These are phyloP conservation scores for Curvularia sp. DNA, from an alignment of 2,329 filamentous ascomycete species.

Conservation along the genomic window DNA sequence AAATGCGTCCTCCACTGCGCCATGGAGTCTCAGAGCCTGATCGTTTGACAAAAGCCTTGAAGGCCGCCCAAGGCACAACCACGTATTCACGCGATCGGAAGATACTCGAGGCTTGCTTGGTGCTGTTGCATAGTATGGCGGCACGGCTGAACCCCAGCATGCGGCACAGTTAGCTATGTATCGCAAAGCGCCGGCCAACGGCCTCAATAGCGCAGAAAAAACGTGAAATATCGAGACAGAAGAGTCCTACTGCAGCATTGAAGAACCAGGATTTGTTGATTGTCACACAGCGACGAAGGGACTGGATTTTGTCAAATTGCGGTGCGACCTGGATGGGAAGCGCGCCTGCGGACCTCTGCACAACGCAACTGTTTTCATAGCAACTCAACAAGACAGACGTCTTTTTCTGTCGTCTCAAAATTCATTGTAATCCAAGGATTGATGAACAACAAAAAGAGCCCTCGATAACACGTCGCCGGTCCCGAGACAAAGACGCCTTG, in stretches of 20 bases:
- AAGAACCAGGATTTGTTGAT: background rate
- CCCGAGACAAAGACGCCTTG: conserved; percentile 5
- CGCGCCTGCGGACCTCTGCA: background rate
- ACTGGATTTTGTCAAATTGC: background rate
- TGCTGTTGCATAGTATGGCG: background rate
- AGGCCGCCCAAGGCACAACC: conserved; percentile 4
- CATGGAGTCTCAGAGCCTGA: background rate
- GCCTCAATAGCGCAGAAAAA: conserved; percentile 1
- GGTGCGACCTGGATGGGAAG: background rate
- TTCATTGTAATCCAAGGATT: background rate
- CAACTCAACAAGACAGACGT: background rate
- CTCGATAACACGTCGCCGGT: background rate
- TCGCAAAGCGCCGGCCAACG: conserved; percentile 12
- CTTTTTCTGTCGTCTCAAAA: background rate
- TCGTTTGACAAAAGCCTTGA: conserved; percentile 5
- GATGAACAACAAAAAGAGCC: background rate
- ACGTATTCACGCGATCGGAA: background rate
- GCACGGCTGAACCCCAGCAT: conserved; percentile 10
- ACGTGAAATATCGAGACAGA: background rate
- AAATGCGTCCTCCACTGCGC: conserved; percentile 6
- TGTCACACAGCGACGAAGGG: background rate
- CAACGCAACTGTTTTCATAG: background rate
- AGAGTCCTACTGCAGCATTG: background rate
- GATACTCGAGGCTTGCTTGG: too few relatives aligned
- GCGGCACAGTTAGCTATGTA: conserved; percentile 10